Conservation (phyloP, 1,284 basidiomycete genomes). For the Neonothopanus nambi region DNA sequence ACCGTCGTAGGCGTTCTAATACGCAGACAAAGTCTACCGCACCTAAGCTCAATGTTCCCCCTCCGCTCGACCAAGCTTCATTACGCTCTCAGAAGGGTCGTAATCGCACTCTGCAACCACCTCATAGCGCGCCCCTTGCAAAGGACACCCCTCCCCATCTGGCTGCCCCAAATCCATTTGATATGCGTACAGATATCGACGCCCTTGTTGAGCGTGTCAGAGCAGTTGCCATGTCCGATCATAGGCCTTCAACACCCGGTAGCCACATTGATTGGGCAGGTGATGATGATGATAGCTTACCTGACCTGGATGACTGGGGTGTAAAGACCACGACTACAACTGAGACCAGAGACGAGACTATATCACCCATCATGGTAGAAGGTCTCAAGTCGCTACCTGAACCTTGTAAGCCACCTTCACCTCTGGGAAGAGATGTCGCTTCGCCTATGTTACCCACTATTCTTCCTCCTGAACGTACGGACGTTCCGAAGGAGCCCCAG, state of each 20-base stretch:
- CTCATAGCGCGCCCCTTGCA: conserved; percentile 34
- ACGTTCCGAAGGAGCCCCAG: no score
- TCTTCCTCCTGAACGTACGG: background rate
- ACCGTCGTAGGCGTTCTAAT: conserved; percentile 39
- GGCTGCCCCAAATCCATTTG: conserved; percentile 36
- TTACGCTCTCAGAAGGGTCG: conserved; percentile 29
- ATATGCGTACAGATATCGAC: conserved; percentile 63
- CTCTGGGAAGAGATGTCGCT: background rate
- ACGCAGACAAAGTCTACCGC: conserved; percentile 25
- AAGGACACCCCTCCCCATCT: conserved; percentile 68
- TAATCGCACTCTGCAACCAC: conserved; percentile 26
- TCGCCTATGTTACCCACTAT: conserved; percentile 1
- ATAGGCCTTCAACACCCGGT: conserved; percentile 65
- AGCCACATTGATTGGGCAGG: conserved; percentile 85
- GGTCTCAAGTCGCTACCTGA: conserved; percentile 66
- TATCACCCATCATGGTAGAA: conserved; percentile 70
- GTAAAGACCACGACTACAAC: conserved; percentile 42
- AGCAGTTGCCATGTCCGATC: conserved; percentile 64
- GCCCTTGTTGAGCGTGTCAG: conserved; percentile 70
- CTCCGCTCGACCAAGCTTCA: conserved; percentile 28
- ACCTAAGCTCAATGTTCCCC: conserved; percentile 32
- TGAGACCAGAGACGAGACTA: conserved; percentile 38
- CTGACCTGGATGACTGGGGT: conserved; percentile 83
- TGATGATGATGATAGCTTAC: conserved; percentile 78
- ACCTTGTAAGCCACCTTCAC: conserved; percentile 25